Percentiles rank a stretch among this genome's conserved stretches.
Evolutionary conservation across 768 basidiomycete genomes (phyloP).

Genomic region (Tylopilus cervinicoccineus): DNA sequence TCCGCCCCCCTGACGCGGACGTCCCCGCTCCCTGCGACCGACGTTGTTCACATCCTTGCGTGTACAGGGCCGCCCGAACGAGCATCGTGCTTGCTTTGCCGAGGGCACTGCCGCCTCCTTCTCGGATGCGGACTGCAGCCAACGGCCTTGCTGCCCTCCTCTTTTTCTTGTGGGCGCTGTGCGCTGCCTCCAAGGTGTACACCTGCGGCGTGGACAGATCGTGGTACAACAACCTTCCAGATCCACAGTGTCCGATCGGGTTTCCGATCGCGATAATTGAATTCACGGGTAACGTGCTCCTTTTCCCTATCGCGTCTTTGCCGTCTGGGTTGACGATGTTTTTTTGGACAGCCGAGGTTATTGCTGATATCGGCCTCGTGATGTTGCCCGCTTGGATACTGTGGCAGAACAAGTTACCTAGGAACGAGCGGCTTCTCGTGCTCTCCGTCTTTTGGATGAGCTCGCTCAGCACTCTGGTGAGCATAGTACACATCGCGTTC

Average conservation of each 20-base stretch:
- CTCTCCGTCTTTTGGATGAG: slow-evolving; percentile 11
- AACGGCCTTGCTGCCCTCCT: slow-evolving; percentile 2
- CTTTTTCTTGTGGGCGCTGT: slow-evolving; percentile 9
- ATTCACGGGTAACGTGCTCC: slow-evolving; percentile 1
- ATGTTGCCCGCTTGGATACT: slow-evolving; percentile 8
- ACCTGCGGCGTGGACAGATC: slow-evolving; percentile 6
- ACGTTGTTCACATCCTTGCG: not conserved
- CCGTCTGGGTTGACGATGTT: not conserved
- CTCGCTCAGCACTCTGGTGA: slow-evolving; percentile 4
- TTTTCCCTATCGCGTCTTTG: not conserved
- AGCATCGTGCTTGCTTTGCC: slow-evolving; percentile 20
- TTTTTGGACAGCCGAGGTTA: slow-evolving; percentile 6
- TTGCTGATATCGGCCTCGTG: slow-evolving; percentile 9
- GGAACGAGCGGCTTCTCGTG: slow-evolving; percentile 10
- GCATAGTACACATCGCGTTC: slow-evolving; percentile 13
- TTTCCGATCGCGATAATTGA: not conserved
- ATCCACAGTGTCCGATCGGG: slow-evolving; percentile 1
- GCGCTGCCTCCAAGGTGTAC: slow-evolving; percentile 6
- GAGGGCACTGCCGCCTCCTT: no score
- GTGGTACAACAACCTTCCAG: slow-evolving; percentile 6
- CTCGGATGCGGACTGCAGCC: slow-evolving; percentile 5
- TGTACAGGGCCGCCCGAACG: slow-evolving; percentile 11
- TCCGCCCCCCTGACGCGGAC: no score
- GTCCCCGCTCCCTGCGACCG: no score
- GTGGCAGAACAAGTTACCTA: slow-evolving; percentile 2